phyloP scores from a whole-genome alignment of 176 grass and related monocot species.

The Musa schizocarpa region DNA sequence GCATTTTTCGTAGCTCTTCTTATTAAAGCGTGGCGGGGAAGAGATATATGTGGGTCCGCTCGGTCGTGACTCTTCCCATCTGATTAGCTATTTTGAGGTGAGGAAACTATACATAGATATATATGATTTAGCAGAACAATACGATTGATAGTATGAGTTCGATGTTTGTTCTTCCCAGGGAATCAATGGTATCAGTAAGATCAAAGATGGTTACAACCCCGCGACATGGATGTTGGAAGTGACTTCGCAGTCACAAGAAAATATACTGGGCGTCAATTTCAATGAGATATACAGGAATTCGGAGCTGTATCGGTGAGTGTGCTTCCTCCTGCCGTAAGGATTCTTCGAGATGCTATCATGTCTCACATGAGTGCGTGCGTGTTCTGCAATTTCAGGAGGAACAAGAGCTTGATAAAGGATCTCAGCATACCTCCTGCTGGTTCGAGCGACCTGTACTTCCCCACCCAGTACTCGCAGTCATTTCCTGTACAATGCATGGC shows the following conservation, averaged over 20 bases:
- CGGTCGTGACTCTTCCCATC: conserved; percentile 45
- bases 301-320: conserved; percentile 43
- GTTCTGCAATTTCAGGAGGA: conserved; percentile 38
- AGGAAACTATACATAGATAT: background rate
- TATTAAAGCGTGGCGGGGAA: conserved; percentile 75
- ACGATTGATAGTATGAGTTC: no score
- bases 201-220: conserved; percentile 80
- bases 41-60: conserved; percentile 78
- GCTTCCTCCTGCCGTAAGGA: background rate
- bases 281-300: conserved; percentile 61
- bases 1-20: conserved; percentile 42
- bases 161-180: conserved; percentile 25
- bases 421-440: conserved; percentile 42
- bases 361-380: background rate
- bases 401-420: conserved; percentile 52
- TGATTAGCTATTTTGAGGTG: conserved; percentile 76
- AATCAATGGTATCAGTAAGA: conserved; percentile 54
- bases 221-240: conserved; percentile 91
- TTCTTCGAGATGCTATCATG: conserved; percentile 13
- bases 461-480: conserved; percentile 52
- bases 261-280: conserved; percentile 36
- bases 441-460: conserved; percentile 64
- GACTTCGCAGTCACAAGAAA: conserved; percentile 47
- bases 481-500: conserved; percentile 63
- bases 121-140: no score